Percentiles rank a stretch among this genome's conserved stretches.
Conservation (phyloP, 768 basidiomycete species). For the Lactarius vividus region DNA sequence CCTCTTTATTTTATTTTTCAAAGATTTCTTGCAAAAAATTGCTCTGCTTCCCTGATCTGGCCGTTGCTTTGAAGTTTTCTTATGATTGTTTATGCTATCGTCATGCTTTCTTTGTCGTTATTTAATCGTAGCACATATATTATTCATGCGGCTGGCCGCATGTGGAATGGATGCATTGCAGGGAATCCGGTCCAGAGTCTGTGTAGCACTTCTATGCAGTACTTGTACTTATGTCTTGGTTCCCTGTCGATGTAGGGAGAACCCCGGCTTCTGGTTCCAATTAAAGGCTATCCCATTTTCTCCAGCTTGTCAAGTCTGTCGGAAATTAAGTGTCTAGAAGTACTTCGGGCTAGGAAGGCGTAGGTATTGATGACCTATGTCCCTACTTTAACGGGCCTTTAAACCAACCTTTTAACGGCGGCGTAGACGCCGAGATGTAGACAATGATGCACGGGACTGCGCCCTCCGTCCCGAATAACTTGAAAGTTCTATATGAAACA, state of each 20-base stretch:
- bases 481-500: background rate
- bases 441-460: background rate
- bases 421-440: background rate
- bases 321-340: background rate
- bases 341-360: background rate
- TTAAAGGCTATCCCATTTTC: background rate
- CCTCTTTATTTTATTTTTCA: background rate
- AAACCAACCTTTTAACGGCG: background rate
- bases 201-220: background rate
- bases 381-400: background rate
- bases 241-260: background rate
- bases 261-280: background rate
- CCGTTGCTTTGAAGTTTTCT: background rate
- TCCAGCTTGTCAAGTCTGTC: background rate
- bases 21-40: slow-evolving; percentile 12
- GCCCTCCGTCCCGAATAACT: background rate
- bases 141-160: slow-evolving; percentile 26
- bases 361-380: background rate
- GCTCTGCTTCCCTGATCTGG: slow-evolving; percentile 11
- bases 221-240: background rate
- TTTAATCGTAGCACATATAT: background rate
- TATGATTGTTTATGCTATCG: slow-evolving; percentile 17
- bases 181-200: background rate
- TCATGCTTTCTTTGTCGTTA: slow-evolving; percentile 5
- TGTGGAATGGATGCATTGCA: background rate